Base-by-base conservation (phyloP, 371 early-diverging fungal species). In the Mortierella sp. region DNA sequence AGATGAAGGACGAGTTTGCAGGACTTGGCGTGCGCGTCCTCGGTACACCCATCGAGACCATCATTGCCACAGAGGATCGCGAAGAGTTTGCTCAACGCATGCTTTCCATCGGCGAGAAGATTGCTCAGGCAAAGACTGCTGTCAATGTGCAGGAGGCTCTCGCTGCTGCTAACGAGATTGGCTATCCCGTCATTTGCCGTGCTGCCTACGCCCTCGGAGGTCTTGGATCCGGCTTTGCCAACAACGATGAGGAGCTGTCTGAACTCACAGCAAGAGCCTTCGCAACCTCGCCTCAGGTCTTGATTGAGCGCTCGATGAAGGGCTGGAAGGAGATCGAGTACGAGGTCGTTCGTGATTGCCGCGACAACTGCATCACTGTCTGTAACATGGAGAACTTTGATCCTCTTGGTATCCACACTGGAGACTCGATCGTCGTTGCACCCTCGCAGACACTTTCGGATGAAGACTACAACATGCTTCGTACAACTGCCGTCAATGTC, bases 301-400 rank as follows among this genome's bases (percentile, higher is more conserved):
- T 97, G 53, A 92, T 97, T 44, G 96, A 97, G 71, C 82, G 87
- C 60, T 91, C 92, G 17, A 95, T 97, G 96, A 94, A 94, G 81
- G 98, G 98, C 19, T 97, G 98, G 96, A 96, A 97, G 81, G 98
- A 97, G 81, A 88, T 97, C 54, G 98, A 97, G 81, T 97, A 97
- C 79, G 98, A 97, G 81, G 96, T 97, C 17, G 96, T 97, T 41
- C 92, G 98, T 71, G 98, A 97, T 82, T 87, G 91, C 51, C 86
- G 88, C 53, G 89, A 97, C 83, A 97, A 97, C 86, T 97, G 98
- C 83, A 94, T 97, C 68, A 96, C 98, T 34, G 95, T 97, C 48
- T 97, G 98, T 83, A 97, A 97, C 87, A 97, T 96, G 96, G 96
- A 97, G 79, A 97, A 97, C 91, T 96, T 97, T 86, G 98, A 97